Evolutionary conservation across 23 red algal species (phyloP).

Genomic region (Agarophyton chilense): DNA sequence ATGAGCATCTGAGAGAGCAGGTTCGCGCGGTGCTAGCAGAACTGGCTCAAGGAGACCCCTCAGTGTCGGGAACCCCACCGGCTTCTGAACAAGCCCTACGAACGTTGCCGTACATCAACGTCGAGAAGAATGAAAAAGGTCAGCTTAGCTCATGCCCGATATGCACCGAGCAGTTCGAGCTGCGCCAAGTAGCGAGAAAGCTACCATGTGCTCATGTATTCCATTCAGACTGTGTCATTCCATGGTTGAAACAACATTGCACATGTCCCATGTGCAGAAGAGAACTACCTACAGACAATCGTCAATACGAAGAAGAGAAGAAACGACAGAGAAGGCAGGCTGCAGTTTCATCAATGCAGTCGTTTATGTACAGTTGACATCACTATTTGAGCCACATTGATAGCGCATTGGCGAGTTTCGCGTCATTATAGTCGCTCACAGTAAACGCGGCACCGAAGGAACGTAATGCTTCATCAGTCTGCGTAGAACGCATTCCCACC

Average conservation of each 20-base stretch:
- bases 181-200: neutral
- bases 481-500: conserved; percentile 60
- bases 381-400: conserved; percentile 21
- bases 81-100: conserved; percentile 34
- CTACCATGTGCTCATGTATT: conserved; percentile 54
- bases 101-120: conserved; percentile 33
- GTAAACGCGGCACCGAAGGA: conserved; percentile 58
- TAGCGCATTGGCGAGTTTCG: conserved; percentile 37
- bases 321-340: conserved; percentile 1
- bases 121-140: neutral
- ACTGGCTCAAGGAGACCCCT: neutral
- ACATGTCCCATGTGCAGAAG: conserved; percentile 52
- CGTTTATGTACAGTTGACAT: conserved; percentile 54
- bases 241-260: conserved; percentile 55
- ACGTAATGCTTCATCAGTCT: conserved; percentile 44
- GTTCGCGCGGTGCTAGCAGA: neutral
- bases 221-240: conserved; percentile 48
- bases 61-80: conserved; percentile 17
- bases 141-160: conserved; percentile 31
- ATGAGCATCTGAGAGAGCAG: conserved; percentile 5
- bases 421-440: conserved; percentile 56
- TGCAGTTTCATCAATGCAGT: conserved; percentile 34
- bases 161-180: conserved; percentile 52
- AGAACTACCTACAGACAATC: conserved; percentile 57
- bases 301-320: conserved; percentile 51